Conservation (phyloP, 176 grass and related monocot species). For the Pharus latifolius region DNA sequence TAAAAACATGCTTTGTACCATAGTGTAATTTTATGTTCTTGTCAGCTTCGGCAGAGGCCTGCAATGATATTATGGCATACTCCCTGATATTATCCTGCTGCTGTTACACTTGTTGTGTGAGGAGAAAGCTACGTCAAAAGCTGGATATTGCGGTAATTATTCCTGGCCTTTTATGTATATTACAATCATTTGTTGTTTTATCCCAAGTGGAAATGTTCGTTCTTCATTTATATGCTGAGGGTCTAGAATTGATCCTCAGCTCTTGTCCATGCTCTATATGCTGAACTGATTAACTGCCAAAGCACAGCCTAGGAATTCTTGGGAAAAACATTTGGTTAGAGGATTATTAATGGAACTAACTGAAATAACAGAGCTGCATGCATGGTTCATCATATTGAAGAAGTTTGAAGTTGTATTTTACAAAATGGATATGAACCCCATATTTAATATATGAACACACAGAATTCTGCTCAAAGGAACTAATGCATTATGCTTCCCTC, state of each 20-base stretch:
- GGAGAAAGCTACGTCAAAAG: conserved; percentile 76
- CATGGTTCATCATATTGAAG: no score
- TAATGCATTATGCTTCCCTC: no score
- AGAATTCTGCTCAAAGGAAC: no score
- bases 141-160: conserved; percentile 65
- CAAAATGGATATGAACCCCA: no score
- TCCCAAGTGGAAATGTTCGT: not conserved
- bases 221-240: not conserved
- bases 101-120: conserved; percentile 94
- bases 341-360: not conserved
- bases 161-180: not conserved
- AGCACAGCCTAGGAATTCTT: not conserved
- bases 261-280: not conserved
- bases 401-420: no score
- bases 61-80: conserved; percentile 94
- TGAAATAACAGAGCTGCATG: not conserved
- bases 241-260: not conserved
- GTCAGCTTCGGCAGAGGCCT: conserved; percentile 75
- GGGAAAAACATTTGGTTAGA: not conserved
- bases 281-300: not conserved
- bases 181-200: not conserved
- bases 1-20: not conserved
- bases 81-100: conserved; percentile 90
- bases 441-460: no score
- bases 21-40: conserved; percentile 7